Base-by-base conservation (phyloP, 2,329 filamentous ascomycete genomes). In the Trichoderma polysporum region DNA sequence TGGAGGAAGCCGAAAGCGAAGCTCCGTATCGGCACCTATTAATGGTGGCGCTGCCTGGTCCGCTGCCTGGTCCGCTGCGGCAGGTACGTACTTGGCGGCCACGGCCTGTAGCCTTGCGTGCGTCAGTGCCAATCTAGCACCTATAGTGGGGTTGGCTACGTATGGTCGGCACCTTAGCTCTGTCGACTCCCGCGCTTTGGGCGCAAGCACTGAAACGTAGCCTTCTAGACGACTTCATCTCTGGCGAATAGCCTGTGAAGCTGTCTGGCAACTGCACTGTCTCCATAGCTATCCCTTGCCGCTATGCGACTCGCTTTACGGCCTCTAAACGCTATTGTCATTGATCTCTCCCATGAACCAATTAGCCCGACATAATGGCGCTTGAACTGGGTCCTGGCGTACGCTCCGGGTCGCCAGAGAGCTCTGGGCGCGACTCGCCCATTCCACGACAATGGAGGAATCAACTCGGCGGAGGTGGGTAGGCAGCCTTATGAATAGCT, bases 341-440 rank as follows among this genome's bases (percentile, higher is more conserved):
- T 39, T 47, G 57, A 68, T 35, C 41, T 45, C 41, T 19, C 63
- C 54, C 22, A 67, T 59, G 58, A 59, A 68, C 64, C 60, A 67
- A 68, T 69, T 62, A 70, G 63, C 69, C 71, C 70, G 71, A 71
- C 74, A 81, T 70, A 72, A 91, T 91, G 89, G 84, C 87, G 75
- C 86, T 88, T 81, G 89, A 91, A 78, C 82, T 84, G 67, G 82
- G 80, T 71, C 79, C 82, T 70, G 81, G 81, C 71, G 85, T 84
- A 68, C 85, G 84, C 74, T 88, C 88, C 66, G 80, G 83, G 72
- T 95, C 93, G 70, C 93, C 93, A 74, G 88, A 92, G 76, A 94
- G 90, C 85, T 95, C 93, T 77, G 92, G 92, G 70, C 90, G 91
- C 75, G 88, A 89, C 71, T 92, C 91, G 76, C 92, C 91, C 70